These are phyloP conservation scores for Gloeopeniophorella convolvens DNA, from an alignment of 768 basidiomycete genomes.

Conservation along the genomic window DNA sequence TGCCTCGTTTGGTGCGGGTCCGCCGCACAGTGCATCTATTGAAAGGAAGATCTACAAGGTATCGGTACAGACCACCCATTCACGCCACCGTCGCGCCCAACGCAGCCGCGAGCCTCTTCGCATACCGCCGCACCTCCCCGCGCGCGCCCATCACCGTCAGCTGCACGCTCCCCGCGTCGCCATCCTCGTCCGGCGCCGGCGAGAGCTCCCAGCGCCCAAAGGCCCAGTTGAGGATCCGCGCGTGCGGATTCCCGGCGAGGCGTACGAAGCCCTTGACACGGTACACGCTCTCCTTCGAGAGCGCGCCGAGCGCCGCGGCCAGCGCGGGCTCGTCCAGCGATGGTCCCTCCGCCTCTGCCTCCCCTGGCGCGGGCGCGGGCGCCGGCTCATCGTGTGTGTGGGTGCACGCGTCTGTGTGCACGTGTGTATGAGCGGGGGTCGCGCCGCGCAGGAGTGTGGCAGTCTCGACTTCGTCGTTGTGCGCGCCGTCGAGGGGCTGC, in stretches of 20 bases:
- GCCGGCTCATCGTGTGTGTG: neutral
- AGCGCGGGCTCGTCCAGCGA: slow-evolving; percentile 36
- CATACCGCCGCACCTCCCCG: slow-evolving; percentile 64
- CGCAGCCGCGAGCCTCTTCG: slow-evolving; percentile 44
- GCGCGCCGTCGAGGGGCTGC: slow-evolving; percentile 27
- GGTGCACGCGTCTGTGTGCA: slow-evolving; percentile 1
- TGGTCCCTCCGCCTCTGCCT: neutral
- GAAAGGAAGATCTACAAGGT: too few species aligned
- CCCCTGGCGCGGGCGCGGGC: neutral
- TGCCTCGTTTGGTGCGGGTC: too few species aligned
- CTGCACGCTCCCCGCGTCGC: slow-evolving; percentile 36
- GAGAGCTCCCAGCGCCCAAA: slow-evolving; percentile 80
- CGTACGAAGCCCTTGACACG: slow-evolving; percentile 83
- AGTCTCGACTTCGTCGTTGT: slow-evolving; percentile 85
- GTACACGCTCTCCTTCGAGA: slow-evolving; percentile 70
- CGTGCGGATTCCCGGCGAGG: slow-evolving; percentile 29
- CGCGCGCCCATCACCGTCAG: slow-evolving; percentile 91
- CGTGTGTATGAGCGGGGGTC: slow-evolving; percentile 21
- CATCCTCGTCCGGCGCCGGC: slow-evolving; percentile 27
- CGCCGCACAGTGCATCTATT: too few species aligned
- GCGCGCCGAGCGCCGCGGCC: slow-evolving; percentile 37
- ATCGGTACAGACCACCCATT: too few species aligned
- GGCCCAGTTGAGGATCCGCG: slow-evolving; percentile 83
- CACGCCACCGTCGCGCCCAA: slow-evolving; percentile 33
- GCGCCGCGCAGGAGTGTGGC: slow-evolving; percentile 50